Evolutionary conservation across 192 early-diverging fungal species (phyloP).

Genomic region (Coemansia asiatica): DNA sequence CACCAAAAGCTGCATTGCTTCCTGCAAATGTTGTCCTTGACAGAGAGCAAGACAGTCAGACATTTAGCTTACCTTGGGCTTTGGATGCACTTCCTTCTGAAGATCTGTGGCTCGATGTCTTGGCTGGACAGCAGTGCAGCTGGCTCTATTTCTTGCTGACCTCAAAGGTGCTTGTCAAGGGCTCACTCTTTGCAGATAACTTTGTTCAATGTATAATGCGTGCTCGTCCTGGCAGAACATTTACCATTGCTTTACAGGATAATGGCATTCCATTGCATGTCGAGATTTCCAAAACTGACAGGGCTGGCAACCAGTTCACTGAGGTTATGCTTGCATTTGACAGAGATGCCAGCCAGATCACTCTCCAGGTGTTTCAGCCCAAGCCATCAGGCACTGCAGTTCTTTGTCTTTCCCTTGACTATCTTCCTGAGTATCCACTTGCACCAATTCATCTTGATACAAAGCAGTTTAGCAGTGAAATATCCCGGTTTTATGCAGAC

Average conservation of each 20-base stretch:
- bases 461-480: background rate
- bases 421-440: constrained; percentile 6
- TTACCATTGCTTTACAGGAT: constrained; percentile 10
- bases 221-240: constrained; percentile 58
- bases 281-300: background rate
- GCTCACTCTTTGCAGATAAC: constrained; percentile 61
- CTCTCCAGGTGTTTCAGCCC: constrained; percentile 3
- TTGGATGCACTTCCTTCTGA: background rate
- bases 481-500: constrained; percentile 6
- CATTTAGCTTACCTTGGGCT: background rate
- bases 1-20: background rate
- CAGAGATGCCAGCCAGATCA: background rate
- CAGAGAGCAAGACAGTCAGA: background rate
- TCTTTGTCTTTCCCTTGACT: constrained; percentile 3
- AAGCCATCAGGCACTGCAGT: background rate
- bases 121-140: background rate
- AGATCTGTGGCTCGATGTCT: background rate
- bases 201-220: constrained; percentile 59
- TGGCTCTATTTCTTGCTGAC: background rate
- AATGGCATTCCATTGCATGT: background rate
- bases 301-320: background rate
- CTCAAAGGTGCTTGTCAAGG: constrained; percentile 62
- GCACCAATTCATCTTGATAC: constrained; percentile 20
- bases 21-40: constrained; percentile 24
- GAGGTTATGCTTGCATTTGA: background rate